Conservation (phyloP, 345 rosid species). For the Melaleuca quinquenervia region DNA sequence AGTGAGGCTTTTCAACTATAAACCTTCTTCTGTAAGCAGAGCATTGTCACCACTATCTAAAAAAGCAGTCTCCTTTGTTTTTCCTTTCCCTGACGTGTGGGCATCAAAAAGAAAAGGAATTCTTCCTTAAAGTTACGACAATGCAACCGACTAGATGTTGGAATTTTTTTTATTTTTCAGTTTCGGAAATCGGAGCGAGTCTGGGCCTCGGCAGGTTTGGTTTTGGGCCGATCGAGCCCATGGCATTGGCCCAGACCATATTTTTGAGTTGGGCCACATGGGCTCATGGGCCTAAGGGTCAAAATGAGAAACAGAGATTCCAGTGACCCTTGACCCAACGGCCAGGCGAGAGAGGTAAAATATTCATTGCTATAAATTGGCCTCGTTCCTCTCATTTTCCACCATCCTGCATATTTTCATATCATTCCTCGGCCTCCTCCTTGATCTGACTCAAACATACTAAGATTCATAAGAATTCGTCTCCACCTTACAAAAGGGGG, state of each 20-base stretch:
- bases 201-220: neutral
- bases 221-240: neutral
- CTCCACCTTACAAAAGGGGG: neutral
- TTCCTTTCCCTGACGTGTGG: neutral
- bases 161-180: neutral
- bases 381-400: neutral
- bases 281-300: neutral
- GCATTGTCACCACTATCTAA: neutral
- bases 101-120: neutral
- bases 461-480: neutral
- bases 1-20: neutral
- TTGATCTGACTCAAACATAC: neutral
- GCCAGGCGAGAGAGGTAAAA: neutral
- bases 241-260: neutral
- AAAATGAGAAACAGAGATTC: neutral
- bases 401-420: neutral
- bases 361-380: neutral
- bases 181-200: neutral
- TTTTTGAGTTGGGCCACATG: neutral
- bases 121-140: neutral
- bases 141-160: neutral
- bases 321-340: neutral
- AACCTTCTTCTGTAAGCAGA: neutral
- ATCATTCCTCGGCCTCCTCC: neutral
- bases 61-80: neutral